phyloP scores from a whole-genome alignment of 148 eudicot species.

The Arctostaphylos glauca region DNA sequence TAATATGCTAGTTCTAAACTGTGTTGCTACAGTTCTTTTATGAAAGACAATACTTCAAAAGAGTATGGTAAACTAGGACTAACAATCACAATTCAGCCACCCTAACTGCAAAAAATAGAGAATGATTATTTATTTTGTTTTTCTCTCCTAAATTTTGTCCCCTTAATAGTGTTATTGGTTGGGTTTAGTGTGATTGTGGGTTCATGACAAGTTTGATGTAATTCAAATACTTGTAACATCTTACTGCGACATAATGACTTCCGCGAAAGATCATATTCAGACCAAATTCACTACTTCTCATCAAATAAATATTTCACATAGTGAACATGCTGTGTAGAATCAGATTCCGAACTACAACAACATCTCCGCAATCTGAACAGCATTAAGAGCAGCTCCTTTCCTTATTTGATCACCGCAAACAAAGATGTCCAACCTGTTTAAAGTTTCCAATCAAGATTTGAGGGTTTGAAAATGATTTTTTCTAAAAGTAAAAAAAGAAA shows the following conservation, averaged over 20 bases:
- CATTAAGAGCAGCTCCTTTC: constrained; percentile 95
- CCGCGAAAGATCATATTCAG: not conserved
- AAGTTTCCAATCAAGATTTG: not conserved
- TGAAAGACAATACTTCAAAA: not conserved
- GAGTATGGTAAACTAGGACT: not conserved
- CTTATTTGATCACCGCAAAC: constrained; percentile 99
- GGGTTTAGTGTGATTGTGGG: too few relatives aligned
- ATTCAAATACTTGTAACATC: too few relatives aligned
- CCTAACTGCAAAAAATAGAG: not conserved
- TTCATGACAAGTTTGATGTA: too few relatives aligned
- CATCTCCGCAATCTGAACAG: constrained; percentile 96
- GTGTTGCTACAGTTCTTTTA: not conserved
- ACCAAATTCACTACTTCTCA: not conserved
- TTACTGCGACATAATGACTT: not conserved
- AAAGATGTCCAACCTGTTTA: constrained; percentile 82
- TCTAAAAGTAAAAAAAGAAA: not conserved
- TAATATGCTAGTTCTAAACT: too few relatives aligned
- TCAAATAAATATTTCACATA: not conserved
- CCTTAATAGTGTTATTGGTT: too few relatives aligned
- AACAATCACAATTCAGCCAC: not conserved
- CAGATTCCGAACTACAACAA: constrained; percentile 42
- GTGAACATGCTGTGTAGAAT: not conserved
- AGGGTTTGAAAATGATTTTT: constrained; percentile 1
- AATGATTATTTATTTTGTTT: too few relatives aligned
- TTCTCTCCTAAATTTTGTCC: too few relatives aligned